phyloP scores from a whole-genome alignment of 495 filamentous ascomycete genomes.

The Xanthoparmelia taractica region DNA sequence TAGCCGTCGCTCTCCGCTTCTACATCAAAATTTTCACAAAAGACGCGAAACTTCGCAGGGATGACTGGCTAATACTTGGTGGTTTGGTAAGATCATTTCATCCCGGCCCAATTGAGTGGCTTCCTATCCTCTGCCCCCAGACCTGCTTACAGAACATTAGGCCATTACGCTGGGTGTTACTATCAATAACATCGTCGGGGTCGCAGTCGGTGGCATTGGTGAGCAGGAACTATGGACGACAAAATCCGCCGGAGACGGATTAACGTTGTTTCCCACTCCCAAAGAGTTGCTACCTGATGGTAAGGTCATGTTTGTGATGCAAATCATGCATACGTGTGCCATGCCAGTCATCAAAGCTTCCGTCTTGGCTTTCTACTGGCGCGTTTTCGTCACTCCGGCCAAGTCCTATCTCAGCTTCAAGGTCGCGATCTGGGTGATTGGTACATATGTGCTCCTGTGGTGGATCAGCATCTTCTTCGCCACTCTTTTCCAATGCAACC shows the following conservation, averaged over 20 bases:
- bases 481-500: conserved; percentile 26
- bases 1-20: conserved; percentile 32
- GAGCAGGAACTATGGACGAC: conserved; percentile 6
- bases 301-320: conserved; percentile 17
- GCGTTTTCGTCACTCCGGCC: conserved; percentile 13
- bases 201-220: conserved; percentile 22
- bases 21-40: conserved; percentile 25
- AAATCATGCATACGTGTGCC: conserved; percentile 30
- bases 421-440: conserved; percentile 5
- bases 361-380: conserved; percentile 23
- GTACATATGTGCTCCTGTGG: conserved; percentile 6
- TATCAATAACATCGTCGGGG: conserved; percentile 12
- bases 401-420: not conserved
- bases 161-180: conserved; percentile 15
- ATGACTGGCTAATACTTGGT: conserved; percentile 34
- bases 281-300: conserved; percentile 8
- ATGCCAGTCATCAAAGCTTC: conserved; percentile 34
- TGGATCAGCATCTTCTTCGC: conserved; percentile 13
- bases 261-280: not conserved
- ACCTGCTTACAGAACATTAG: not conserved
- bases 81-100: conserved; percentile 27
- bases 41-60: conserved; percentile 27
- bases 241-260: not conserved
- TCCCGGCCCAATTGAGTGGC: not conserved
- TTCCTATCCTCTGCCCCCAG: not conserved